Conservation (phyloP, 345 rosid genomes). For the Anacardium occidentale region DNA sequence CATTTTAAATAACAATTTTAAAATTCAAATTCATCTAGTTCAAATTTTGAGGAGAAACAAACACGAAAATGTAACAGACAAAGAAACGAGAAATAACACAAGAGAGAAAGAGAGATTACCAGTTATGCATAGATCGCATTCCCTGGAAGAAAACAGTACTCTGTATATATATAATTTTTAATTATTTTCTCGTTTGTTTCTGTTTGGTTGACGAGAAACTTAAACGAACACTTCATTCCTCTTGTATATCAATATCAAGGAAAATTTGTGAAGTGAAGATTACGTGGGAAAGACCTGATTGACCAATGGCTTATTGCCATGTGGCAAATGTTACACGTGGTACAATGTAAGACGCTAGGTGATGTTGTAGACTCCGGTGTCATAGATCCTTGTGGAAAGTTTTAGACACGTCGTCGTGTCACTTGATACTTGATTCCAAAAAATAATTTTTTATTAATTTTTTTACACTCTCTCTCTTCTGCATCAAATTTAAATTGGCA, state of each 20-base stretch:
- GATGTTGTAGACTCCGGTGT: slow-evolving; percentile 22
- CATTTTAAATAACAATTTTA: not conserved
- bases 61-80: not conserved
- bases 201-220: slow-evolving; percentile 12
- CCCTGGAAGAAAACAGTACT: slow-evolving; percentile 15
- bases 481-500: not conserved
- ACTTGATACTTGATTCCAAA: not conserved
- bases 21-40: not conserved
- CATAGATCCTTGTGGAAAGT: slow-evolving; percentile 5
- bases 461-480: not conserved
- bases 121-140: slow-evolving; percentile 27
- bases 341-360: slow-evolving; percentile 14
- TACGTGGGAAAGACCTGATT: not conserved
- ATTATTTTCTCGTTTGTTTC: not conserved
- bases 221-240: not conserved
- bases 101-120: slow-evolving; percentile 9
- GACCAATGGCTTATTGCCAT: slow-evolving; percentile 18
- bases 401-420: not conserved
- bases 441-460: not conserved
- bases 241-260: not conserved
- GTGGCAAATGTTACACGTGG: slow-evolving; percentile 29
- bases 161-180: not conserved
- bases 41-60: not conserved
- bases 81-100: not conserved
- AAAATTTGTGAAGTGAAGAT: not conserved